These are phyloP conservation scores for Paraleonurus japonicus DNA, from an alignment of 257 asterid species.

Conservation along the genomic window DNA sequence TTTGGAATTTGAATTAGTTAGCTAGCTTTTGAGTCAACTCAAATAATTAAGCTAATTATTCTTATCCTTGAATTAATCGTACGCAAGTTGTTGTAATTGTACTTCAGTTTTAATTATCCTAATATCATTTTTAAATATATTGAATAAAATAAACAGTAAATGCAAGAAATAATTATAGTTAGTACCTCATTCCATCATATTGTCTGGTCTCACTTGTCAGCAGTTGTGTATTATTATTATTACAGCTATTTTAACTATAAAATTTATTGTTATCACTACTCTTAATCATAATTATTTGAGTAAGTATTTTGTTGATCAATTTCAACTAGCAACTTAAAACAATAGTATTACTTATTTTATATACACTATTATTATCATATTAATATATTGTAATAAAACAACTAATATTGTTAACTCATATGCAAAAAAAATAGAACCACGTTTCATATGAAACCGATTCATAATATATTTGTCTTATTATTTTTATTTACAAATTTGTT, in stretches of 20 bases:
- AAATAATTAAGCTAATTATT: slow-evolving; percentile 6
- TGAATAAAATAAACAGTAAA: not conserved
- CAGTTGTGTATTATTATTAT: not conserved
- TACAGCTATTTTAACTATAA: not conserved
- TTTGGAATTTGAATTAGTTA: slow-evolving; percentile 8
- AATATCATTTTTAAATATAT: not conserved
- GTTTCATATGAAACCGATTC: too few relatives aligned
- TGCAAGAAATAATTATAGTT: not conserved
- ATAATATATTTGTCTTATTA: too few relatives aligned
- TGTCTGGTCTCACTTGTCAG: not conserved
- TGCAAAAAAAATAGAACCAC: too few relatives aligned
- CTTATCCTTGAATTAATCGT: not conserved
- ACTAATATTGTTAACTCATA: too few relatives aligned
- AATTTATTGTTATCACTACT: not conserved
- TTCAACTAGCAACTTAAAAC: too few relatives aligned
- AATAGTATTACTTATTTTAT: too few relatives aligned
- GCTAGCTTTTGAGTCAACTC: slow-evolving; percentile 17
- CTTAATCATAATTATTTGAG: not conserved
- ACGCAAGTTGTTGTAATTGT: slow-evolving; percentile 3
- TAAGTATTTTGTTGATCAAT: too few relatives aligned
- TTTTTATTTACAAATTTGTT: not conserved
- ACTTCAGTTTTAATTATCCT: not conserved
- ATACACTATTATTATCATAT: too few relatives aligned
- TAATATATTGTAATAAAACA: too few relatives aligned
- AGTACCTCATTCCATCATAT: not conserved